Evolutionary conservation across 2,329 filamentous ascomycete species (phyloP), one percentile per base, ranked within the genome.

Genomic region (Xylaria digitata): DNA sequence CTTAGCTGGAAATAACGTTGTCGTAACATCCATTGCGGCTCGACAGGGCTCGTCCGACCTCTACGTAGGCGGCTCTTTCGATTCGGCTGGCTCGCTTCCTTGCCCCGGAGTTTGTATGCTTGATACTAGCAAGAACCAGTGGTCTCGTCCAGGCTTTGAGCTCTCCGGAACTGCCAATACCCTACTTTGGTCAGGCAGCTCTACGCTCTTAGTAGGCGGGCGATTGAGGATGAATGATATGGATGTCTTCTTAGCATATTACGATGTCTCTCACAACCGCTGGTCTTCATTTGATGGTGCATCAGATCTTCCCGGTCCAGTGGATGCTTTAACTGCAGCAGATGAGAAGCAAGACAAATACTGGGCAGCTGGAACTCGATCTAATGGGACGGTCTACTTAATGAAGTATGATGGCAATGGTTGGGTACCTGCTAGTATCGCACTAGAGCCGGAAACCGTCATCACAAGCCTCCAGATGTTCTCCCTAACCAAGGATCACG

Each of bases 401-500:
- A 90, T 94, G 82, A 94, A 94, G 76, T 96, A 91, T 74, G 89
- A 96, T 75, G 92, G 26, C 26, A 26, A 91, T 43, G 85, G 84
- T 46, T 97, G 93, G 89, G 85, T 84, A 52, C 84, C 88, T 8
- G 86, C 90, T n/a, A 83, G 85, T 3, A 81, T 89, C 57, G 80
- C 85, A 2, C 87, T 98, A 23, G 87, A 86, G 9, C 76, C 84
- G 1, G 85, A 85, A 21, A 94, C 93, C 1, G 82, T 85, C 21
- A 90, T 99, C 71, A 89, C 88, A 60, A 92, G 92, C 68, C 83
- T 99, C 6, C 94, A 98, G 75, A 84, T 98, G 65, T 89, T 98
- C 72, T 86, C 88, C 3, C 79, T 96, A 21, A 90, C 87, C 0
- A 80, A 89, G 55, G 80, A 87, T 17, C 96, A 98, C 76, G 87